These are phyloP conservation scores for Alisma plantagoaquatica DNA, from an alignment of 106 monocot species.

Conservation along the genomic window DNA sequence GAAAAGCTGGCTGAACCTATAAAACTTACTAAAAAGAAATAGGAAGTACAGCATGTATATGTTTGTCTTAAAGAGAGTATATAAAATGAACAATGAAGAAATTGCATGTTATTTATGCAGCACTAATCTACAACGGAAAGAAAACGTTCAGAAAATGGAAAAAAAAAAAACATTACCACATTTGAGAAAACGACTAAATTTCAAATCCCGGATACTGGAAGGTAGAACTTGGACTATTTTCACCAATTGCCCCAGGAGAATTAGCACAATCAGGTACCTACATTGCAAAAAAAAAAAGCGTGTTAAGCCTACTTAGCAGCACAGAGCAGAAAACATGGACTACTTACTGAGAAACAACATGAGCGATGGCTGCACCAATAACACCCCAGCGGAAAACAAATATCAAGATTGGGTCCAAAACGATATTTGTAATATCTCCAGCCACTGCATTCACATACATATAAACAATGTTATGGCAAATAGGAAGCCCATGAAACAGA, in stretches of 20 bases:
- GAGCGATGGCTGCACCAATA: conserved; percentile 81
- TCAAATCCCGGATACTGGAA: conserved; percentile 49
- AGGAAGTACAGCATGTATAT: too few species aligned
- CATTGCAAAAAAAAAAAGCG: neutral
- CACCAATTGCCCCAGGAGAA: conserved; percentile 44
- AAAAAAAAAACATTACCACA: too few species aligned
- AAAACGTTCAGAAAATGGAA: too few species aligned
- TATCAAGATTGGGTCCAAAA: conserved; percentile 82
- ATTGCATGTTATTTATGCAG: too few species aligned
- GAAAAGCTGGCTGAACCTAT: too few species aligned
- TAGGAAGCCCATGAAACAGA: too few species aligned
- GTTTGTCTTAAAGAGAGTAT: too few species aligned
- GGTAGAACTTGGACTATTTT: conserved; percentile 54
- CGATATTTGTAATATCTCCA: conserved; percentile 74
- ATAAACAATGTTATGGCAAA: too few species aligned
- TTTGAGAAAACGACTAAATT: conserved; percentile 50
- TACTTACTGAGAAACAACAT: conserved; percentile 84
- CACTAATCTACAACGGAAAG: too few species aligned
- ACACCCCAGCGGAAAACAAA: conserved; percentile 65
- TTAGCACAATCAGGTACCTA: conserved; percentile 70
- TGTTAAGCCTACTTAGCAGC: neutral
- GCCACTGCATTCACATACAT: too few species aligned
- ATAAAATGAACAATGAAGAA: too few species aligned
- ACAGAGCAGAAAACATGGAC: neutral
- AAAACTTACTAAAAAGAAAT: too few species aligned